phyloP scores from a whole-genome alignment of 2,329 filamentous ascomycete genomes.

The Fulvia fulva region DNA sequence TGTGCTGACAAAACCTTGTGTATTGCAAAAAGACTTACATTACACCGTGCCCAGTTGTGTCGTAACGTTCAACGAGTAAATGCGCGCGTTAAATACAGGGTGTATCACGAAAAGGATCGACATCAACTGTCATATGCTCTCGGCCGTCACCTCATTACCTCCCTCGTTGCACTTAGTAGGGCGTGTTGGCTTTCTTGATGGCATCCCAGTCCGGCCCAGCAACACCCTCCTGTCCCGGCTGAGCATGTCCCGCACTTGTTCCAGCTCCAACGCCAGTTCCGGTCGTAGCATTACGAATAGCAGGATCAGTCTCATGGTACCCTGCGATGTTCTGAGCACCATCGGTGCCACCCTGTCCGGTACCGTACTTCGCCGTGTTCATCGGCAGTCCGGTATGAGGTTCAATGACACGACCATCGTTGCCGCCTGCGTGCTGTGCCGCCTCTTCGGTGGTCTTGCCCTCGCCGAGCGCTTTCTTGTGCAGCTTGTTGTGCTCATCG shows the following conservation, averaged over 20 bases:
- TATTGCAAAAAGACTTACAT: background rate
- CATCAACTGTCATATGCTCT: background rate
- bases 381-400: conserved; percentile 40
- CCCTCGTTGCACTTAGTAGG: background rate
- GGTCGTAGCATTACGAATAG: background rate
- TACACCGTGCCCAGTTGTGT: background rate
- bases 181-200: conserved; percentile 7
- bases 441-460: background rate
- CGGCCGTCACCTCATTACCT: background rate
- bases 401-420: conserved; percentile 32
- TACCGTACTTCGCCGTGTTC: conserved; percentile 39
- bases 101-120: conserved; percentile 1
- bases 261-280: background rate
- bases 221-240: conserved; percentile 1
- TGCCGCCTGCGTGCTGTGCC: background rate
- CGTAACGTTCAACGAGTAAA: background rate
- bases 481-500: conserved; percentile 7
- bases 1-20: background rate
- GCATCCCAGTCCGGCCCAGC: conserved; percentile 11
- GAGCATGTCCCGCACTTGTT: background rate
- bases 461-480: conserved; percentile 8
- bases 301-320: conserved; percentile 11
- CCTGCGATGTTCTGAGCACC: conserved; percentile 38
- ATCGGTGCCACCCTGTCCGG: conserved; percentile 35
- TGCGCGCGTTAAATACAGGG: background rate